Evolutionary conservation across 1,284 basidiomycete species (phyloP), one percentile per base, ranked within the genome.

Genomic region (Vanrija humicola): DNA sequence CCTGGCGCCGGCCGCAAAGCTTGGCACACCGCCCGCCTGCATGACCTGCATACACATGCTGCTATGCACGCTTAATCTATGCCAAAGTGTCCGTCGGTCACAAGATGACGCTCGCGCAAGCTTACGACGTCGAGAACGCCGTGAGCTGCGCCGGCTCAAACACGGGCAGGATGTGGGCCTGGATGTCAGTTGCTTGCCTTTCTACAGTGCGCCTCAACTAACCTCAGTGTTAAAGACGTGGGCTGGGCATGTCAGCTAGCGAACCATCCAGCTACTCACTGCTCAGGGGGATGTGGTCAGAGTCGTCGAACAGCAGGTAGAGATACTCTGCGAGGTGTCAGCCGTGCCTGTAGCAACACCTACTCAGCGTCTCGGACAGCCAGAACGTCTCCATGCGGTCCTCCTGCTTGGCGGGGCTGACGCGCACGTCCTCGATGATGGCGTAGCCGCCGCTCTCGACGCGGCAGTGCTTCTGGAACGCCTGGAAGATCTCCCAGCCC

Each of bases 361-460:
- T 56, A 78, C 76, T 98, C 55, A 98, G 77, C 6, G 93, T 97
- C 77, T 97, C 93, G 66, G 87, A 87, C 85, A 94, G 80, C 77
- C 90, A 84, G 79, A 95, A 96, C 16, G 94, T 95, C 78, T 97
- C 94, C 90, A 96, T 96, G 73, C 89, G 87, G 76, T 97, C 90
- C 57, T 90, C 85, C 56, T 83, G 79, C 64, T 78, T 77, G 3
- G 82, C 84, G 0, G 87, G 85, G 4, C 69, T 52, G 57, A 82
- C 80, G 68, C 91, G 87, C 15, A 98, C 94, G 72, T 96, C 90
- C 52, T 87, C 76, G 45, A 98, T 82, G 43, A 85, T 84, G 15
- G 89, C 89, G 67, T 89, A 98, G 3, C 92, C 94, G 9, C 92
- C 94, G 79, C 25, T 80, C 75, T 34, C 34, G 16, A 95, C 78